phyloP scores from a whole-genome alignment of 495 filamentous ascomycete genomes.

The Aspergillus sclerotioniger region DNA sequence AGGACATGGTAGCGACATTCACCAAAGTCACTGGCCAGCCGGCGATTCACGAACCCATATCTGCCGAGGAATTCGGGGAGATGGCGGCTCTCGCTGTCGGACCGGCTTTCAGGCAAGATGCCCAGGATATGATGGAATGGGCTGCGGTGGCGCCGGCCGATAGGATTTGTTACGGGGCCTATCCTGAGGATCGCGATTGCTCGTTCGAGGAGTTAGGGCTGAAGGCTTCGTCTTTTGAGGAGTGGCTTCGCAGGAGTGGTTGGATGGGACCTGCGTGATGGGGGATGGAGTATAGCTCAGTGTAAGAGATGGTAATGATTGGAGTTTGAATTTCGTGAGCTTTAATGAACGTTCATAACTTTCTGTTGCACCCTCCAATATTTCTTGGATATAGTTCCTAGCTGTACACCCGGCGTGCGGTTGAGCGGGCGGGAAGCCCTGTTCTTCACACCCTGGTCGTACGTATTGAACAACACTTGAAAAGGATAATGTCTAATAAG shows the following conservation, averaged over 20 bases:
- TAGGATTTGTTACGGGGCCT: constrained; percentile 21
- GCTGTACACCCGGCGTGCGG: too few relatives aligned
- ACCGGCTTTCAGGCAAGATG: constrained; percentile 16
- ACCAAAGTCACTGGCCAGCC: constrained; percentile 12
- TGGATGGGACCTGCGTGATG: constrained; percentile 18
- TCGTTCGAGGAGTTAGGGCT: constrained; percentile 18
- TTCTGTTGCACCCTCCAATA: too few relatives aligned
- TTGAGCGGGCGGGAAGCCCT: not conserved
- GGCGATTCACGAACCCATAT: constrained; percentile 14
- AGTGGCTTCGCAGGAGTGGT: constrained; percentile 19
- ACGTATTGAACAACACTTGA: too few relatives aligned
- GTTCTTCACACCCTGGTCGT: not conserved
- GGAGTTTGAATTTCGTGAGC: too few relatives aligned
- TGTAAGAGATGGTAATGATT: too few relatives aligned
- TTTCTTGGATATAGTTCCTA: too few relatives aligned
- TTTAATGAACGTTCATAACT: too few relatives aligned
- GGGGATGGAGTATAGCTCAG: too few relatives aligned
- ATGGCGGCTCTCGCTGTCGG: constrained; percentile 12
- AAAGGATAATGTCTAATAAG: too few relatives aligned
- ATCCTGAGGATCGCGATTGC: constrained; percentile 9
- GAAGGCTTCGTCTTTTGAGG: constrained; percentile 20
- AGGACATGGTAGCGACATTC: too few relatives aligned
- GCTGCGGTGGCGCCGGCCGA: constrained; percentile 18
- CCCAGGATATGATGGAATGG: constrained; percentile 26
- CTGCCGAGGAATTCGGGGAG: constrained; percentile 16